phyloP scores from a whole-genome alignment of 2,329 filamentous ascomycete genomes.

The Cryphonectria parasitica region DNA sequence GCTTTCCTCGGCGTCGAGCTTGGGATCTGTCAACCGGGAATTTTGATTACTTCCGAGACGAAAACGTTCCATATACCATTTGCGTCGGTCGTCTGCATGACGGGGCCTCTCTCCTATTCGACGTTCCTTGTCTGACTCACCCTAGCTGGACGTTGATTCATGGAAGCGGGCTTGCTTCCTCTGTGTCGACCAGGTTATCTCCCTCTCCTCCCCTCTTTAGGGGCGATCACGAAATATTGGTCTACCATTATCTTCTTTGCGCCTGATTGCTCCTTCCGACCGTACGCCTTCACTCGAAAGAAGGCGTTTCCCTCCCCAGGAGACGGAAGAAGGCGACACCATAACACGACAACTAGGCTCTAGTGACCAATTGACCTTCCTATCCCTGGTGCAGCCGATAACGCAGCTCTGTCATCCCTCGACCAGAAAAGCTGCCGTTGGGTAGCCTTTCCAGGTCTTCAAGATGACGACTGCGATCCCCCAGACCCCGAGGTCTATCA shows the following conservation, averaged over 20 bases:
- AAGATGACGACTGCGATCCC: conserved; percentile 66
- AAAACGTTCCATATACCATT: neutral
- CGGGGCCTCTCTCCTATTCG: neutral
- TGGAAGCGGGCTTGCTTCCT: conserved; percentile 15
- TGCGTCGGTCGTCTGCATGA: neutral
- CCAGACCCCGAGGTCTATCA: conserved; percentile 67
- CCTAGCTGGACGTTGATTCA: conserved; percentile 7
- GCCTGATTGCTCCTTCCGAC: conserved; percentile 1
- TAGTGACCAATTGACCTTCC: neutral
- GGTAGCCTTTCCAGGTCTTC: conserved; percentile 23
- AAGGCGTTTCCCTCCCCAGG: conserved; percentile 4
- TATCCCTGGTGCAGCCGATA: neutral
- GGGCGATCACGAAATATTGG: neutral
- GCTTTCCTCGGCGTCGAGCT: neutral
- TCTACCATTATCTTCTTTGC: neutral
- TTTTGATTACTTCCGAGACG: neutral
- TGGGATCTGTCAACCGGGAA: neutral
- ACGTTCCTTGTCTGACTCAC: neutral
- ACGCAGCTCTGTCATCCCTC: conserved; percentile 16
- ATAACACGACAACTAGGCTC: neutral
- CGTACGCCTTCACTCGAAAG: neutral
- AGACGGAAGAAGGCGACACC: neutral
- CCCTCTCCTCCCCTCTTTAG: neutral
- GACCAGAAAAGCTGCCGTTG: conserved; percentile 24
- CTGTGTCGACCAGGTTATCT: neutral